Base-by-base conservation (phyloP, 306 rosid species). In the Vigna trinervia region DNA sequence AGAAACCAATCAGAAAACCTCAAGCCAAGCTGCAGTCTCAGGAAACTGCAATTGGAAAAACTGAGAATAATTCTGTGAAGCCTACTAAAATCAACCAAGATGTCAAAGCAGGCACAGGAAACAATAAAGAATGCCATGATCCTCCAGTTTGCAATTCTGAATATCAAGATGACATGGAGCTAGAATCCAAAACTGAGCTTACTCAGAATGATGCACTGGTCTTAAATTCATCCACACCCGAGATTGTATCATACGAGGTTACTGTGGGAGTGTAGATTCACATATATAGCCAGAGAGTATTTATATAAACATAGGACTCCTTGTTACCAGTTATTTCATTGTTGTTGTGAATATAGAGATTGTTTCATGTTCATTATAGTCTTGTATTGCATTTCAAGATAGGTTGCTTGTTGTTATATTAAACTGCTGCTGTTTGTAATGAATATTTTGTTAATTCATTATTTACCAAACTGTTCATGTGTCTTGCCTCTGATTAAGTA, bases 221-320 rank as follows among this genome's bases (percentile, higher is more conserved):
- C 58, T 32, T 70, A 2, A 76, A 56, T 54, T 65, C 85, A 43
- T 64, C 90, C 8, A 59, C 86, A 34, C 81, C 91, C 0, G 94
- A 89, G 74, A 83, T 86, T 76, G 83, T 81, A 78, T 74, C 92
- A 20, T 85, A 80, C 64, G 96, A 92, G 85, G 96, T 88, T 74
- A 1, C 88, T 13, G 88, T 87, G 75, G 95, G 84, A 81, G 86
- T 81, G 90, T 84, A 85, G 61, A 82, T 63, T 81, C 46, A 61
- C 23, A 26, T 30, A 26, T 51, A n/a, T 56, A 60, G 32, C 52
- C 20, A 69, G 34, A 30, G 50, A 66, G 50, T 54, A 59, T 73
- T 79, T 72, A 74, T 80, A n/a, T 83, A 78, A 63, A 67, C 64
- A 73, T 70, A 66, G 66, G 82, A 69, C 43, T 73, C 59, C 47